Conservation (phyloP, 2,329 filamentous ascomycete genomes). For the Fusarium dimerum region DNA sequence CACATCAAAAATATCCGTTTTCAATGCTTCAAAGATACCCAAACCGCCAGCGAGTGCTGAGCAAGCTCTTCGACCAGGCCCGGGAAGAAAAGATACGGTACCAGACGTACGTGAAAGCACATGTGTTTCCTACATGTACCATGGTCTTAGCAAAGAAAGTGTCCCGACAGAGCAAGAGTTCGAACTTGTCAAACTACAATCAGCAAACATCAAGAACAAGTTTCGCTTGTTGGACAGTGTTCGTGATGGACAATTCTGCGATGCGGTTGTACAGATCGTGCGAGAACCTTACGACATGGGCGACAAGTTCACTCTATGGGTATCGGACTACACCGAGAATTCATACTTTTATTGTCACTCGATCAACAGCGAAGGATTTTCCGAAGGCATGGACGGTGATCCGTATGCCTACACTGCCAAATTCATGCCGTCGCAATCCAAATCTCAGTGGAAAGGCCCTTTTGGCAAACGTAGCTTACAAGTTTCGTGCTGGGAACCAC, state of each 20-base stretch:
- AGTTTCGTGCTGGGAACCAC: slow-evolving; percentile 69
- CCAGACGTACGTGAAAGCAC: slow-evolving; percentile 34
- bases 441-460: slow-evolving; percentile 68
- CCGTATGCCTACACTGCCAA: slow-evolving; percentile 52
- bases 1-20: slow-evolving; percentile 47
- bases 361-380: slow-evolving; percentile 32
- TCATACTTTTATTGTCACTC: slow-evolving; percentile 56
- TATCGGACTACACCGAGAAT: slow-evolving; percentile 84
- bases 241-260: slow-evolving; percentile 56
- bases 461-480: slow-evolving; percentile 71
- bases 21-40: slow-evolving; percentile 35
- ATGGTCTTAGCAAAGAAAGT: slow-evolving; percentile 42
- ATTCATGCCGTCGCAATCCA: slow-evolving; percentile 20
- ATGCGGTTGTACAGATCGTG: slow-evolving; percentile 73
- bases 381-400: slow-evolving; percentile 50
- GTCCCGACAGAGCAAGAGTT: slow-evolving; percentile 50
- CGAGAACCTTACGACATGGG: slow-evolving; percentile 44
- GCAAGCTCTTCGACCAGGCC: slow-evolving; percentile 26
- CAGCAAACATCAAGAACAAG: slow-evolving; percentile 53
- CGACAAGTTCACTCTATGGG: slow-evolving; percentile 63
- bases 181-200: slow-evolving; percentile 36
- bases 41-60: slow-evolving; percentile 39
- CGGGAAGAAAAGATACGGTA: slow-evolving; percentile 18
- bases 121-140: slow-evolving; percentile 52
- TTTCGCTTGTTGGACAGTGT: slow-evolving; percentile 68